Evolutionary conservation across 2,329 filamentous ascomycete species (phyloP).

Genomic region (Fusarium abutilonis): DNA sequence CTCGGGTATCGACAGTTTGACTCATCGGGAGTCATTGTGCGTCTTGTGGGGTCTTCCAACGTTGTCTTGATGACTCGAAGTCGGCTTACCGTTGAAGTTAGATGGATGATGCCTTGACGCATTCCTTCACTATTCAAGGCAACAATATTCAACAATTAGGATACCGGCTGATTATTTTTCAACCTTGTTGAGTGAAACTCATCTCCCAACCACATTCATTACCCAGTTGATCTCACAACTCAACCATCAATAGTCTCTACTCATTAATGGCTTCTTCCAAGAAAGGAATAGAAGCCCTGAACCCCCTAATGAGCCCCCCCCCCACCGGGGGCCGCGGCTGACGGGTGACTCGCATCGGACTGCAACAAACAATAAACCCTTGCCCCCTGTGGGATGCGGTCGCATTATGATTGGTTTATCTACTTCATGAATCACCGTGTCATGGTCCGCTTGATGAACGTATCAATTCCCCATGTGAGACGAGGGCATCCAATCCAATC

Average conservation of each 20-base stretch:
- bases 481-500: slow-evolving; percentile 31
- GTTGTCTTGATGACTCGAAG: slow-evolving; percentile 30
- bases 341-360: slow-evolving; percentile 64
- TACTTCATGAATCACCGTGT: slow-evolving; percentile 38
- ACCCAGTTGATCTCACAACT: background rate
- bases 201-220: slow-evolving; percentile 8
- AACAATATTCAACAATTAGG: background rate
- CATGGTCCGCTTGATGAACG: slow-evolving; percentile 24
- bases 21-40: slow-evolving; percentile 12
- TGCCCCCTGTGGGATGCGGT: slow-evolving; percentile 49
- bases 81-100: slow-evolving; percentile 6
- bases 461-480: slow-evolving; percentile 11
- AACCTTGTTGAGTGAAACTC: background rate
- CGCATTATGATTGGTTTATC: slow-evolving; percentile 45
- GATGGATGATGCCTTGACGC: too few relatives aligned
- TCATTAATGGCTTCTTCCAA: background rate
- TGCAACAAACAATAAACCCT: slow-evolving; percentile 13
- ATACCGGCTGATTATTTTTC: background rate
- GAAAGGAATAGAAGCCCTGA: slow-evolving; percentile 5
- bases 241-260: slow-evolving; percentile 1
- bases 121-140: slow-evolving; percentile 11
- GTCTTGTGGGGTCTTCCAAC: slow-evolving; percentile 19
- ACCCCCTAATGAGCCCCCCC: slow-evolving; percentile 9
- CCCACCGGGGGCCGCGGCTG: slow-evolving; percentile 23
- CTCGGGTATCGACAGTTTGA: slow-evolving; percentile 15